Percentiles rank a stretch among this genome's conserved stretches.
Conservation (phyloP, 2,329 filamentous ascomycete genomes). For the Talaromyces amestolkiae region DNA sequence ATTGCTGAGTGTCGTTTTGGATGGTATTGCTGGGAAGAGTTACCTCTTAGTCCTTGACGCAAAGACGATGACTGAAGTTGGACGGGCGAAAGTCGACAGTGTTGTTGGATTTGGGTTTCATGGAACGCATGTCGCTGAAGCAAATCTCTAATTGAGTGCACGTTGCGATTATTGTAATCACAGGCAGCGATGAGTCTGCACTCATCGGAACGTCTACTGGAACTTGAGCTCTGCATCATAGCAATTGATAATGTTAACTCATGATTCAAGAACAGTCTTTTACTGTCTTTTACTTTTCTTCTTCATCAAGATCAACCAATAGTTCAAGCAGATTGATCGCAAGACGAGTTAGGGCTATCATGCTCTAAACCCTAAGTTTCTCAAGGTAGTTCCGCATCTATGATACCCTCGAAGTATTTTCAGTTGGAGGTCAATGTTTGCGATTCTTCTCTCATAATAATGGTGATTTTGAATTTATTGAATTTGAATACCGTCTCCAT, state of each 20-base stretch:
- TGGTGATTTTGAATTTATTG: too few species aligned
- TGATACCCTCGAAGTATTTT: too few species aligned
- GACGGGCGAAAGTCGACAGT: conserved; percentile 50
- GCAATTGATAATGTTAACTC: not conserved
- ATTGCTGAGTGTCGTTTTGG: conserved; percentile 53
- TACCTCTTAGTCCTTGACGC: conserved; percentile 55
- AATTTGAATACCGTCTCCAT: too few species aligned
- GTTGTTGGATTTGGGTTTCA: conserved; percentile 56
- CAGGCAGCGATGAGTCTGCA: not conserved
- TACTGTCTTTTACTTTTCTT: not conserved
- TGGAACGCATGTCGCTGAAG: conserved; percentile 42
- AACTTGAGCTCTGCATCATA: not conserved
- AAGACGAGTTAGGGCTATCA: not conserved
- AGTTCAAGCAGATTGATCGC: not conserved
- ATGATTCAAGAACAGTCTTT: not conserved
- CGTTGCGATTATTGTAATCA: not conserved
- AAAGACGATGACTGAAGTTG: conserved; percentile 49
- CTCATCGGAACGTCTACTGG: not conserved
- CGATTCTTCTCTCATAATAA: too few species aligned
- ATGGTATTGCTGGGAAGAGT: conserved; percentile 50
- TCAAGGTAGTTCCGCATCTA: not conserved
- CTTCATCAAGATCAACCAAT: not conserved
- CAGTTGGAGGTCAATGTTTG: too few species aligned
- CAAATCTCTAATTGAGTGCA: not conserved
- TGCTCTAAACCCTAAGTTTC: not conserved